Evolutionary conservation across 2,329 filamentous ascomycete species (phyloP), one percentile per base, ranked within the genome.

Genomic region (Aspergillus arachidicola): DNA sequence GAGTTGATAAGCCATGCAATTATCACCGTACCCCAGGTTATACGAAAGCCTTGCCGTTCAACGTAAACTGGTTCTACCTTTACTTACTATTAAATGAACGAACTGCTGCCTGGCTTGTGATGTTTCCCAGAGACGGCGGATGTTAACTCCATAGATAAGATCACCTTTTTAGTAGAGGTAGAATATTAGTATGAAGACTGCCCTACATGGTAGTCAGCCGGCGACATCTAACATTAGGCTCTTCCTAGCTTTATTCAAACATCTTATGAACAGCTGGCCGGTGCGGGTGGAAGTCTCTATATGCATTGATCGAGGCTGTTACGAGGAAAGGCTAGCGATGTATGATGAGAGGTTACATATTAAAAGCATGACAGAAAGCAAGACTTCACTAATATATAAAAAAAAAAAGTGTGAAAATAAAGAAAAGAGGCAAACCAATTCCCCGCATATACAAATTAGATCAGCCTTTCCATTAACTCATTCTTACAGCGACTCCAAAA

Each of bases 131-230:
- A 78, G 6, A 92, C 90, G 54, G 91, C 89, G 0, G 92, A 92
- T 54, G 87, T 87, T 70, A 88, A 91, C 80, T 95, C 92, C 62
- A 95, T 83, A 41, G 86, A 90, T 36, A 91, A 74, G 4, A 95
- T 84, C 0, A 92, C 91, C 78, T 95, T 12, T 36, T 36, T 94
- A 19, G 91, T 94, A 10, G 91, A 90, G 12, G 92, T 94, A 78
- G 94, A 95, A 75, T 94, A 91, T 26, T 88, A 81, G 14, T 94
- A 91, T 30, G 84, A 81, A 0, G 88, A 90, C 58, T 91, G 92
- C 50, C 50, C 67, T 7, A 69, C 26, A 1, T 75, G 62, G 11
- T 74, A 69, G 36, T 70, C 73, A 53, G 75, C 74, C 43, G 71
- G 72, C 7, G 73, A 73, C 30, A 77, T 68, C 68, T 71, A 30